Percentiles rank a stretch among this genome's conserved stretches.
Evolutionary conservation across 768 basidiomycete species (phyloP).

Genomic region (Leccinum pellstonianum): DNA sequence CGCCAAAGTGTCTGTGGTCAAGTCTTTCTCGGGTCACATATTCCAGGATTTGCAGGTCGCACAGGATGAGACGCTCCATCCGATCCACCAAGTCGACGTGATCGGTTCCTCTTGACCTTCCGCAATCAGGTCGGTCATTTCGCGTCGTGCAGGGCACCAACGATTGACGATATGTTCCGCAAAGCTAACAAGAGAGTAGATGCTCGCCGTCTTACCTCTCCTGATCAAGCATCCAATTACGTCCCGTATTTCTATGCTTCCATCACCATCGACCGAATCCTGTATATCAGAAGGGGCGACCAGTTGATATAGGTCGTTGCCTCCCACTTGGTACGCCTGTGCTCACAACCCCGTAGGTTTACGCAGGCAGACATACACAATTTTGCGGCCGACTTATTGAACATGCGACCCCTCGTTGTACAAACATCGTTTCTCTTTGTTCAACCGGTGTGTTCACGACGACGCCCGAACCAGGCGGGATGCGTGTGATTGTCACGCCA

Average conservation of each 20-base stretch:
- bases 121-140: conserved; percentile 74
- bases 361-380: conserved; percentile 84
- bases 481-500: conserved; percentile 91
- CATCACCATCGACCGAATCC: conserved; percentile 93
- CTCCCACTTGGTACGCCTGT: background rate
- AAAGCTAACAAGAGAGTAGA: conserved; percentile 90
- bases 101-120: conserved; percentile 94
- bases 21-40: conserved; percentile 93
- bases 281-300: conserved; percentile 82
- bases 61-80: conserved; percentile 62
- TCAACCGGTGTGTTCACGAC: background rate
- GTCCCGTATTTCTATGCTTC: conserved; percentile 96
- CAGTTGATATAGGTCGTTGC: conserved; percentile 61
- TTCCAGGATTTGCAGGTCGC: conserved; percentile 80
- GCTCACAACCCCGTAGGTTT: conserved; percentile 54
- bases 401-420: conserved; percentile 13
- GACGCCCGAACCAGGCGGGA: conserved; percentile 61
- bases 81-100: conserved; percentile 93
- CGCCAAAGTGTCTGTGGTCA: conserved; percentile 86
- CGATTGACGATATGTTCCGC: background rate
- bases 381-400: conserved; percentile 69
- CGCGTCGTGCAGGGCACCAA: background rate
- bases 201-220: conserved; percentile 85
- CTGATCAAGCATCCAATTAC: conserved; percentile 89
- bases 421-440: background rate